Evolutionary conservation across 2,329 filamentous ascomycete genomes (phyloP).

Genomic region (Ophiostoma populinum): DNA sequence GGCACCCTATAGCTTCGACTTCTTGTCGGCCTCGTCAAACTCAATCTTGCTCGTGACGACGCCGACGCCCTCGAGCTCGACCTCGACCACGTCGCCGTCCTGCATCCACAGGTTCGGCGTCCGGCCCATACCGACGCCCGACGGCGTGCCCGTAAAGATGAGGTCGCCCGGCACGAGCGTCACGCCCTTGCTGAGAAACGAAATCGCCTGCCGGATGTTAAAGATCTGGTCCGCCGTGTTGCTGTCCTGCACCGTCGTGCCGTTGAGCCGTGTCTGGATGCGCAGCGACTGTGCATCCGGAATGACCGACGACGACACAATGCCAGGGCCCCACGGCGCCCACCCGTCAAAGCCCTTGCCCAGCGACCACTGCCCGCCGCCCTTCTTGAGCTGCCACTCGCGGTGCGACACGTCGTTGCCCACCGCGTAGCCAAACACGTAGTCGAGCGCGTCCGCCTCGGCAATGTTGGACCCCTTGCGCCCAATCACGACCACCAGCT

Average conservation of each 20-base stretch:
- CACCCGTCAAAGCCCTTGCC: conserved; percentile 64
- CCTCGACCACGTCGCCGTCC: conserved; percentile 53
- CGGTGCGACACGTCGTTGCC: conserved; percentile 70
- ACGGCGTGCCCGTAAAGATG: conserved; percentile 51
- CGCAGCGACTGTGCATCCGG: conserved; percentile 37
- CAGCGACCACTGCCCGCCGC: conserved; percentile 52
- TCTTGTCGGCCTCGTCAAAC: conserved; percentile 18
- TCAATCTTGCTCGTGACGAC: conserved; percentile 36
- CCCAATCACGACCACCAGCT: conserved; percentile 58
- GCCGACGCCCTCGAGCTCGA: conserved; percentile 48
- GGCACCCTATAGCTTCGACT: conserved; percentile 14
- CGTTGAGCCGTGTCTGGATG: conserved; percentile 43
- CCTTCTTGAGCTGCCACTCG: conserved; percentile 54
- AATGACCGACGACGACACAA: conserved; percentile 36
- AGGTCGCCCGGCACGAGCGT: conserved; percentile 46
- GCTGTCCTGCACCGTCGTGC: conserved; percentile 36
- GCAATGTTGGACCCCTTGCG: conserved; percentile 47
- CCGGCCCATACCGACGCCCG: conserved; percentile 54
- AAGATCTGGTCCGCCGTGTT: conserved; percentile 48
- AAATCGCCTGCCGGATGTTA: conserved; percentile 37
- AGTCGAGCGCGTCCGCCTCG: conserved; percentile 47
- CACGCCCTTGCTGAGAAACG: conserved; percentile 42
- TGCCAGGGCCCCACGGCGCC: conserved; percentile 57
- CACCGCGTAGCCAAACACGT: conserved; percentile 58
- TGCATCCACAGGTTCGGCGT: conserved; percentile 51